Base-by-base conservation (phyloP, 257 asterid species). In the Salvia hispanica region DNA sequence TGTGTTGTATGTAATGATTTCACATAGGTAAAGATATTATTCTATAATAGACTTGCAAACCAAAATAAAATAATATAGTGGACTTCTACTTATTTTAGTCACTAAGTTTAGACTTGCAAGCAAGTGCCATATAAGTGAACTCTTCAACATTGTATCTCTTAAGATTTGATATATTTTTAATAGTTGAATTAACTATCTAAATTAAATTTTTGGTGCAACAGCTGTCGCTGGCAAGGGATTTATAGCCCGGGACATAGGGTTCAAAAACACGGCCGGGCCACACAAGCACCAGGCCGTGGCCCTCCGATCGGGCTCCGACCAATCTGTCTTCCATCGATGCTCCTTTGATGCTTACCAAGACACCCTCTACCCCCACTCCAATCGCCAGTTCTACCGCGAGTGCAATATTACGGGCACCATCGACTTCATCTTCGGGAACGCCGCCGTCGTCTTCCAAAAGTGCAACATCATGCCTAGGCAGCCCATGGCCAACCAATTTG, bases 201-300 rank as follows among this genome's bases (percentile, higher is more conserved):
- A 45, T 10, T 33, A 33, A 1, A 9, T 46, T 28, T 46, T 34
- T 36, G 1, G 14, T 67, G 21, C 40, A 56, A 15, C 78, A 91
- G 96, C 79, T 39, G 83, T 50, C 0, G 80, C 73, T 0, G 96
- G 97, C 9, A 81, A 61, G 71, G 85, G 86, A 7, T 91, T 91
- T 83, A 75, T 91, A 0, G 95, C 91, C 0, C 81, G 79, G 36
- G 90, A 81, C 82, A 86, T 88, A 21, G 58, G 73, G 28, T 86
- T 91, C 82, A 65, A 3, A 54, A 91, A 91, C 86, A 84, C 86
- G 0, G 97, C 96, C 15, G 95, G 97, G 9, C 66, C 93, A 0
- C 36, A 0, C 0, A 91, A 86, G 70, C 92, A 86, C 74, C 97
- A 91, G 66, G 96, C 97, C 2, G 97, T 86, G 33, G 95, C 97